Percentiles rank a stretch among this genome's conserved stretches.
Evolutionary conservation across 768 basidiomycete genomes (phyloP).

Genomic region (Agaricus blazei): DNA sequence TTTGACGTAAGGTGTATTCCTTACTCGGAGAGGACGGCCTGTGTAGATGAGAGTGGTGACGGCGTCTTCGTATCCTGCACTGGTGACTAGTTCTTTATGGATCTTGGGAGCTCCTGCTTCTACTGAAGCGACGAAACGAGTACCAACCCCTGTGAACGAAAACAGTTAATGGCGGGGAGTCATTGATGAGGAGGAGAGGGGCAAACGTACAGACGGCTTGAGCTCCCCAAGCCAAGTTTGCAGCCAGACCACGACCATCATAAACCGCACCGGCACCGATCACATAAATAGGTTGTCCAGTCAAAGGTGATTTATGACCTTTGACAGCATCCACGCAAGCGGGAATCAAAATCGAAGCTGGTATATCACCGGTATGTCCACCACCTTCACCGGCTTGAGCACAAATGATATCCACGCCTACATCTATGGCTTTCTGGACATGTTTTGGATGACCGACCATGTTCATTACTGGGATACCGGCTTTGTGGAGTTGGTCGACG

Average conservation of each 20-base stretch:
- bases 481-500: slow-evolving; percentile 78
- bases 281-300: slow-evolving; percentile 79
- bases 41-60: slow-evolving; percentile 86
- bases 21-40: slow-evolving; percentile 85
- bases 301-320: slow-evolving; percentile 73
- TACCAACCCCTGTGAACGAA: slow-evolving; percentile 58
- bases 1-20: slow-evolving; percentile 81
- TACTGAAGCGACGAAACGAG: slow-evolving; percentile 77
- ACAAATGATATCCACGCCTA: slow-evolving; percentile 89
- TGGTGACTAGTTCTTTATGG: slow-evolving; percentile 77
- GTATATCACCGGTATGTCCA: slow-evolving; percentile 81
- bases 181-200: not conserved
- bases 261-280: slow-evolving; percentile 90
- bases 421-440: slow-evolving; percentile 72
- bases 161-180: no score
- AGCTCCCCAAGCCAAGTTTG: slow-evolving; percentile 87
- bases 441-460: slow-evolving; percentile 97
- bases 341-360: slow-evolving; percentile 84
- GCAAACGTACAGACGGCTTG: slow-evolving; percentile 74
- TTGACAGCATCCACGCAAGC: slow-evolving; percentile 84
- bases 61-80: slow-evolving; percentile 72
- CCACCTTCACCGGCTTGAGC: slow-evolving; percentile 93
- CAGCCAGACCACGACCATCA: slow-evolving; percentile 83
- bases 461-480: slow-evolving; percentile 88
- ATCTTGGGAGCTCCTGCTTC: slow-evolving; percentile 81